Conservation (phyloP, 345 rosid genomes). For the Salix brachista region DNA sequence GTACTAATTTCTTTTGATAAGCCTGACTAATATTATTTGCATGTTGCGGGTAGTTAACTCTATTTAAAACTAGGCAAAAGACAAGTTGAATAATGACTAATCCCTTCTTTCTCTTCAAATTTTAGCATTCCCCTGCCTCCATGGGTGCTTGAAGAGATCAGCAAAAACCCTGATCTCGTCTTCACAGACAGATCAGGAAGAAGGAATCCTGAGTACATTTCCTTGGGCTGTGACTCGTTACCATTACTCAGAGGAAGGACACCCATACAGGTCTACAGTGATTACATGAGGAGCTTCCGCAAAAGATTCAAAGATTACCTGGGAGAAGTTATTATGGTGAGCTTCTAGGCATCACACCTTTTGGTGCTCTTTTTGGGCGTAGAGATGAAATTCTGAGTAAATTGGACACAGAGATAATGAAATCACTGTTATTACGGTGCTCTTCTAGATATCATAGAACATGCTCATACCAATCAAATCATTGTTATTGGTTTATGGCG, state of each 20-base stretch:
- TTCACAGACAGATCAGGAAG: slow-evolving; percentile 87
- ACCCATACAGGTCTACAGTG: slow-evolving; percentile 86
- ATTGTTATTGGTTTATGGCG: not conserved
- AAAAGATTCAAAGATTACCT: slow-evolving; percentile 61
- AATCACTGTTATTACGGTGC: too few species aligned
- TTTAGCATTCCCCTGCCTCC: slow-evolving; percentile 88
- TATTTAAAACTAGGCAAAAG: not conserved
- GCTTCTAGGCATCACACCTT: slow-evolving; percentile 14
- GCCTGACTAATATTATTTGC: not conserved
- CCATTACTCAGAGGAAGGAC: slow-evolving; percentile 85
- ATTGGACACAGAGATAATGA: too few species aligned
- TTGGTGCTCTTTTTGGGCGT: not conserved
- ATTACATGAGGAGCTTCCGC: slow-evolving; percentile 91
- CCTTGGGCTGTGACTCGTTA: slow-evolving; percentile 81
- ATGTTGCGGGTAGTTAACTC: not conserved
- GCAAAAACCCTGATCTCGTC: slow-evolving; percentile 84
- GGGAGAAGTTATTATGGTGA: slow-evolving; percentile 75
- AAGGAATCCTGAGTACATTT: slow-evolving; percentile 88
- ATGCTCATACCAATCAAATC: not conserved
- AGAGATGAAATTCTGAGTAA: not conserved
- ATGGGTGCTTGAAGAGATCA: slow-evolving; percentile 93
- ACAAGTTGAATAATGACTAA: not conserved
- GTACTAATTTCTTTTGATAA: not conserved
- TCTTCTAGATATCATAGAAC: too few species aligned
- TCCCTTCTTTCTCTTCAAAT: slow-evolving; percentile 14